These are phyloP conservation scores for Lepidium sativum DNA, from an alignment of 345 rosid genomes.

Conservation along the genomic window DNA sequence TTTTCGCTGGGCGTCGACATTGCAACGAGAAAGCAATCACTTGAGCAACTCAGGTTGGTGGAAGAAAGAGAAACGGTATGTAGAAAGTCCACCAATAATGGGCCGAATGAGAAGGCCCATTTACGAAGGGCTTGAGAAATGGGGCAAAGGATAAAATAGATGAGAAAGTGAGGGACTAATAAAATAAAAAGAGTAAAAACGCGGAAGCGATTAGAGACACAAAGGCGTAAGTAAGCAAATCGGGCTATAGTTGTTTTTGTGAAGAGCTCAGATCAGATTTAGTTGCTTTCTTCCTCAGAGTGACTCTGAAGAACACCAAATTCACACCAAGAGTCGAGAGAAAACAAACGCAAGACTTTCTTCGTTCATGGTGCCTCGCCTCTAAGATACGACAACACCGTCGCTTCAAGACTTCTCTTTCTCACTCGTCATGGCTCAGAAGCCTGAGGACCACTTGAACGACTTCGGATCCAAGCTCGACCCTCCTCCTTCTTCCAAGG, in stretches of 20 bases:
- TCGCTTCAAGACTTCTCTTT: background rate
- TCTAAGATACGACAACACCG: constrained; percentile 1
- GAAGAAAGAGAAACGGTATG: background rate
- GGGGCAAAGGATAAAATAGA: background rate
- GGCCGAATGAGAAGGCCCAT: background rate
- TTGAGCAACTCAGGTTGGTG: background rate
- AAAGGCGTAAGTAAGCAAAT: constrained; percentile 29
- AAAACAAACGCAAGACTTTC: background rate
- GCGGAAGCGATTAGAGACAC: constrained; percentile 20
- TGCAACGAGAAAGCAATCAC: constrained; percentile 5
- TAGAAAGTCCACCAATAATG: background rate
- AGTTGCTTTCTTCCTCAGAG: constrained; percentile 21
- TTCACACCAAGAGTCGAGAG: background rate
- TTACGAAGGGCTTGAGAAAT: background rate
- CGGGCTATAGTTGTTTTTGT: constrained; percentile 25
- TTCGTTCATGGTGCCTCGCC: constrained; percentile 7
- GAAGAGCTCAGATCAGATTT: constrained; percentile 30
- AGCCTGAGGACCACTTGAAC: constrained; percentile 56
- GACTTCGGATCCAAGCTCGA: constrained; percentile 92
- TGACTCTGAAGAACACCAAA: constrained; percentile 2
- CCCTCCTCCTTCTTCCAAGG: constrained; percentile 59
- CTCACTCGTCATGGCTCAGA: constrained; percentile 45
- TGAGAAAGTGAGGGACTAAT: background rate
- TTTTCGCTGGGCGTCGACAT: constrained; percentile 23
- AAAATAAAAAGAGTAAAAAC: constrained; percentile 10